These are phyloP conservation scores for Mychonastes homosphaera DNA, from an alignment of 139 green algal species.

Conservation along the genomic window DNA sequence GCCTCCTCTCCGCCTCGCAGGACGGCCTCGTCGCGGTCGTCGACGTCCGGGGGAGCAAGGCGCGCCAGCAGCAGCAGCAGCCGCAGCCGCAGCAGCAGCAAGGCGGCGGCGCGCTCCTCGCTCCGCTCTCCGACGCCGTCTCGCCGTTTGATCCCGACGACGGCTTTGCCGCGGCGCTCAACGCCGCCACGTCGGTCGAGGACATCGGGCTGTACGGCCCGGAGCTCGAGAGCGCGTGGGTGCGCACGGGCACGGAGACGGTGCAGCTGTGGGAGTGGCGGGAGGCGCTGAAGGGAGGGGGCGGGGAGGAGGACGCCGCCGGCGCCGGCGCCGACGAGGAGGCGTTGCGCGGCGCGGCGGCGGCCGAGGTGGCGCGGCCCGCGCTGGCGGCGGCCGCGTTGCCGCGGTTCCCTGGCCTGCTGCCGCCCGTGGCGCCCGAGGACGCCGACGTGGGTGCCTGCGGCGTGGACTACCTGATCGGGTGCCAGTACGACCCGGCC, in stretches of 20 bases:
- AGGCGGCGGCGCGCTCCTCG: neutral
- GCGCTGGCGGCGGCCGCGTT: slow-evolving; percentile 6
- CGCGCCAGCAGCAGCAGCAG: no score
- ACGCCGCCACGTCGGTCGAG: slow-evolving; percentile 55
- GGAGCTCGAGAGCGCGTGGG: slow-evolving; percentile 40
- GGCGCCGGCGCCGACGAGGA: slow-evolving; percentile 4
- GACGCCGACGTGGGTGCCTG: slow-evolving; percentile 6
- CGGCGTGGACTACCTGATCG: slow-evolving; percentile 51
- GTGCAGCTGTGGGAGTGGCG: slow-evolving; percentile 75
- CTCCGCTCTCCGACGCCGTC: neutral
- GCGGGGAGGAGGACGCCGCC: slow-evolving; percentile 20
- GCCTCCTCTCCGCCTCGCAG: slow-evolving; percentile 43
- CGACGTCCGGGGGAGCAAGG: slow-evolving; percentile 34
- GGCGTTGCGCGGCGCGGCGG: slow-evolving; percentile 16
- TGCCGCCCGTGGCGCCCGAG: no score
- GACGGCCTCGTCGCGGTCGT: slow-evolving; percentile 65
- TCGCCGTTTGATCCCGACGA: neutral
- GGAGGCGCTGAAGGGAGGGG: no score
- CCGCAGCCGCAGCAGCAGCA: no score
- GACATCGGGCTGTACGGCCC: slow-evolving; percentile 56
- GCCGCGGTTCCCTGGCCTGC: no score
- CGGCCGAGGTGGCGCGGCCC: neutral
- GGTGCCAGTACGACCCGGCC: slow-evolving; percentile 42
- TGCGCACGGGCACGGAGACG: slow-evolving; percentile 45
- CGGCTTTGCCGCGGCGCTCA: slow-evolving; percentile 45